Evolutionary conservation across 2,329 filamentous ascomycete species (phyloP).

Genomic region (Aureobasidium namibiae): DNA sequence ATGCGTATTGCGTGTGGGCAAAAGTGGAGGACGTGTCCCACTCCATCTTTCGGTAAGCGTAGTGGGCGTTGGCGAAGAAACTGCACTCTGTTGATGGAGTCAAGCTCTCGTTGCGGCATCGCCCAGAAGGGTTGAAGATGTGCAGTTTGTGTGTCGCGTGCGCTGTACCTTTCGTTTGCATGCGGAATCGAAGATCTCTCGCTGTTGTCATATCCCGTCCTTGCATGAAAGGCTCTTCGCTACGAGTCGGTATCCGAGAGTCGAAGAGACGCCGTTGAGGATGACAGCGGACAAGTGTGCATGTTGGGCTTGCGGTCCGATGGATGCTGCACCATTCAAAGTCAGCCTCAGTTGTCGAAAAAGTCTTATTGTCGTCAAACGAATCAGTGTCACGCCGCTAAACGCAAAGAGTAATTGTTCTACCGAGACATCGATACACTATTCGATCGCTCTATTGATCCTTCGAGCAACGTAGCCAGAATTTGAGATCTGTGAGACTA

Average conservation of each 20-base stretch:
- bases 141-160: neutral
- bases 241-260: neutral
- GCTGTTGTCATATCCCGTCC: neutral
- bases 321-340: neutral
- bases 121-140: neutral
- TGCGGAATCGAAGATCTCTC: neutral
- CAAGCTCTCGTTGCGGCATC: neutral
- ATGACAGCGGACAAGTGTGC: neutral
- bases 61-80: neutral
- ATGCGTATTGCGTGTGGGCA: neutral
- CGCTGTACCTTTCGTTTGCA: neutral
- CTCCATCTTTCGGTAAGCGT: neutral
- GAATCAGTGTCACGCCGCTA: neutral
- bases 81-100: neutral
- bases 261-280: neutral
- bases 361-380: neutral
- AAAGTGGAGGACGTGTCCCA: constrained; percentile 3
- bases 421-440: neutral
- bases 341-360: neutral
- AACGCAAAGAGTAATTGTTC: neutral
- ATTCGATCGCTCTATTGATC: constrained; percentile 5
- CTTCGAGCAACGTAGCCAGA: neutral
- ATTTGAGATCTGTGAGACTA: neutral
- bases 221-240: neutral
- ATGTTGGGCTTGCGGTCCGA: neutral